These are phyloP conservation scores for Polyplosphaeria fusca DNA, from an alignment of 495 filamentous ascomycete genomes.

Conservation along the genomic window DNA sequence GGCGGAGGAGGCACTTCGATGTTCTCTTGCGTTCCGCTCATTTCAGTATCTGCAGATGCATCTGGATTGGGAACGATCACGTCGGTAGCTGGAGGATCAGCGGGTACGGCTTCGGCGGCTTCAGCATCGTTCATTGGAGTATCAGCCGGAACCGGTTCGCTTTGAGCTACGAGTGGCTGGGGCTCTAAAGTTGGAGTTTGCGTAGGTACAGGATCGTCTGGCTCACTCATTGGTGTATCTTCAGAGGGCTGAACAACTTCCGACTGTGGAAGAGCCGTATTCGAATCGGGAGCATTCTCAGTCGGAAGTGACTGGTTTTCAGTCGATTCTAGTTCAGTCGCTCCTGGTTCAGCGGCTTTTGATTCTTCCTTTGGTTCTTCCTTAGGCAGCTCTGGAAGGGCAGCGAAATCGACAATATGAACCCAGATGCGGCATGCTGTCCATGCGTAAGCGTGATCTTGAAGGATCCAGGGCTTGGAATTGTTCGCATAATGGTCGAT, in stretches of 20 bases:
- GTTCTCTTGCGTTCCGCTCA: slow-evolving; percentile 29
- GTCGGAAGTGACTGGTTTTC: no score
- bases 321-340: background rate
- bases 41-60: slow-evolving; percentile 20
- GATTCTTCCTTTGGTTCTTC: slow-evolving; percentile 20
- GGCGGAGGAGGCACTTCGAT: background rate
- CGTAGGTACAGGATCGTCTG: slow-evolving; percentile 8
- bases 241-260: slow-evolving; percentile 14
- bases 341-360: slow-evolving; percentile 3
- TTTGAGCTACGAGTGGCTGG: background rate
- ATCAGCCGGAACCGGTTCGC: background rate
- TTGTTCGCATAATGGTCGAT: slow-evolving; percentile 20
- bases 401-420: slow-evolving; percentile 27
- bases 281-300: no score
- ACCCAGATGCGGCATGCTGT: slow-evolving; percentile 29
- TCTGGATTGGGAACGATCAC: slow-evolving; percentile 15
- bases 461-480: slow-evolving; percentile 19
- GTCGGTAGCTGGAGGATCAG: slow-evolving; percentile 21
- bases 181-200: background rate
- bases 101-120: slow-evolving; percentile 6
- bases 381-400: slow-evolving; percentile 28
- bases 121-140: slow-evolving; percentile 21
- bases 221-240: slow-evolving; percentile 37
- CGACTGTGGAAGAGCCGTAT: no score
- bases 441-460: slow-evolving; percentile 11